Conservation (phyloP, 495 filamentous ascomycete genomes). For the Cryomyces antarcticus region DNA sequence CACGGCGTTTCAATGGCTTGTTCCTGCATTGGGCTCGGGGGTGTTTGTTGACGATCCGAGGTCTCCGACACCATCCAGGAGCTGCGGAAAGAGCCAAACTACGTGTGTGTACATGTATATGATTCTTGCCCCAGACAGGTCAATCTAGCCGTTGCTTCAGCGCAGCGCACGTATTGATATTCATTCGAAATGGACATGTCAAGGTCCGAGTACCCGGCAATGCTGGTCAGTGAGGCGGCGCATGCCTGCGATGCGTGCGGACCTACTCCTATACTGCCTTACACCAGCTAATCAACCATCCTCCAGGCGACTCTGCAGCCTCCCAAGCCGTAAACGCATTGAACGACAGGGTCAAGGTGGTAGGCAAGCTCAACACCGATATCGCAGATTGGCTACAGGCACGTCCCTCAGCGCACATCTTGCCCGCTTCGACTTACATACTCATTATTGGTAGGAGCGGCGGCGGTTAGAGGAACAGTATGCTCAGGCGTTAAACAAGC, state of each 20-base stretch:
- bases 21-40: too few species aligned
- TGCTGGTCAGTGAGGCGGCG: constrained; percentile 43
- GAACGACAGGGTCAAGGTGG: constrained; percentile 72
- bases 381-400: constrained; percentile 97
- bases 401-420: constrained; percentile 11
- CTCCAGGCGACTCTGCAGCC: constrained; percentile 57
- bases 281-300: neutral
- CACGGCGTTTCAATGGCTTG: too few species aligned
- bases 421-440: constrained; percentile 1
- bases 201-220: constrained; percentile 80
- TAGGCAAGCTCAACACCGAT: constrained; percentile 68
- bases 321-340: constrained; percentile 66
- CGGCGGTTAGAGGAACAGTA: constrained; percentile 84
- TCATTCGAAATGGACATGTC: constrained; percentile 47
- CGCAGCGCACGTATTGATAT: too few species aligned
- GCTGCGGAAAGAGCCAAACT: too few species aligned
- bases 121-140: too few species aligned
- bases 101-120: too few species aligned
- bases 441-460: constrained; percentile 45
- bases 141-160: too few species aligned
- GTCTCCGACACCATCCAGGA: too few species aligned
- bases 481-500: constrained; percentile 61
- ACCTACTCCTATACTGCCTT: neutral
- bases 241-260: constrained; percentile 18
- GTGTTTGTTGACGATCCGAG: too few species aligned